phyloP scores from a whole-genome alignment of 208 protist genomes.

The Leishmania turanica region DNA sequence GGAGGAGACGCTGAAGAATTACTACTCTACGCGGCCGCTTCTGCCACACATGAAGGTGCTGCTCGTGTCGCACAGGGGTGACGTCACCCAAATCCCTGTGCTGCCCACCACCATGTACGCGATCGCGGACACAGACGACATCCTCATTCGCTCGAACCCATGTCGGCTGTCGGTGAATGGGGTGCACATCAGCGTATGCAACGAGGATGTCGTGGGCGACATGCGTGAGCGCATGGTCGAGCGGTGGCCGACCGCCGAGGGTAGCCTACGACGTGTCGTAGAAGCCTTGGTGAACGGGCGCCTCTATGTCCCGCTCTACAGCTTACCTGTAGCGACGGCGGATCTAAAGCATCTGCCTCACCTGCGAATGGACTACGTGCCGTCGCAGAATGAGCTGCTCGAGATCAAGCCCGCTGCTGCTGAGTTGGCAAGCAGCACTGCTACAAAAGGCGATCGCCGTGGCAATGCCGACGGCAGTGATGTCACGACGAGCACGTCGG shows the following conservation, averaged over 20 bases:
- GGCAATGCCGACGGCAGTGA: slow-evolving; percentile 3
- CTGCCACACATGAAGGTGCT: slow-evolving; percentile 66
- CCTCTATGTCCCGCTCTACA: slow-evolving; percentile 72
- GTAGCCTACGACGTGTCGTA: slow-evolving; percentile 82
- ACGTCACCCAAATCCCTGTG: slow-evolving; percentile 83
- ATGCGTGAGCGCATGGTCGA: slow-evolving; percentile 83
- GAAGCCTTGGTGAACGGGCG: slow-evolving; percentile 70
- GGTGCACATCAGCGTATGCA: slow-evolving; percentile 86
- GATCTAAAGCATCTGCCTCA: slow-evolving; percentile 66
- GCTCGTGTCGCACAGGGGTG: slow-evolving; percentile 69
- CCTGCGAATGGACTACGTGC: slow-evolving; percentile 64
- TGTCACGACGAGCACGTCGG: not conserved
- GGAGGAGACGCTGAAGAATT: slow-evolving; percentile 60
- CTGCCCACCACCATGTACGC: slow-evolving; percentile 83
- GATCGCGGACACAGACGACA: slow-evolving; percentile 56
- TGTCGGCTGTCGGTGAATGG: slow-evolving; percentile 77
- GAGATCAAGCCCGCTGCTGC: not conserved
- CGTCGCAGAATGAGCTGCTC: slow-evolving; percentile 28
- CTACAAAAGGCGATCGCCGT: not conserved
- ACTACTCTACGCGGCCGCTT: slow-evolving; percentile 50
- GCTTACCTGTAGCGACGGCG: slow-evolving; percentile 48
- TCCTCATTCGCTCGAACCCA: slow-evolving; percentile 83
- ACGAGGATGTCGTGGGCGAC: slow-evolving; percentile 71
- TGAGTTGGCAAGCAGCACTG: not conserved
- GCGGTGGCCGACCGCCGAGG: slow-evolving; percentile 66